A percentile compares a stretch with the other conserved stretches of the same genome.
These are phyloP conservation scores for Adansonia gregorii DNA, from an alignment of 441 rosid genomes.

Conservation along the genomic window DNA sequence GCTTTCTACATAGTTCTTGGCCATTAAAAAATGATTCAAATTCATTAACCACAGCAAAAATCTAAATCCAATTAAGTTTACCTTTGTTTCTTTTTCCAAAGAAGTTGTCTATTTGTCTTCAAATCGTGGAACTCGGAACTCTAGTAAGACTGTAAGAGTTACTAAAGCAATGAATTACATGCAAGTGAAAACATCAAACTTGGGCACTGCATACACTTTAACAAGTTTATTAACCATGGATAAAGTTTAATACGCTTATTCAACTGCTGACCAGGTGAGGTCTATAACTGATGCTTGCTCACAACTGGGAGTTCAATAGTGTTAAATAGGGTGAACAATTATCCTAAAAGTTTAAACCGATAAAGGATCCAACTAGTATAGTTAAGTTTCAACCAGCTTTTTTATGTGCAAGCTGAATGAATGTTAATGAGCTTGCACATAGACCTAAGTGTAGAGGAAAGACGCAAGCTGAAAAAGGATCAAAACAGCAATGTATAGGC, in stretches of 20 bases:
- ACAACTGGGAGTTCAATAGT: background rate
- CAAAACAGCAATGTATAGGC: no score
- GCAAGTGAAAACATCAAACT: background rate
- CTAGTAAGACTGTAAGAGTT: background rate
- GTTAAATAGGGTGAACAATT: no score
- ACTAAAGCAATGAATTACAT: background rate
- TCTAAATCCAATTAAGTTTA: background rate
- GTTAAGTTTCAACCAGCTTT: no score
- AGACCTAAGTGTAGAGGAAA: no score
- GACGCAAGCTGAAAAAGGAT: no score
- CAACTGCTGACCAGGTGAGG: conserved; percentile 86
- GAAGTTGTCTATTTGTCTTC: background rate
- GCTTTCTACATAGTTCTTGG: background rate
- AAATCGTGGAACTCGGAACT: background rate
- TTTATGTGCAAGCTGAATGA: no score
- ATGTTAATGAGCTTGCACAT: no score
- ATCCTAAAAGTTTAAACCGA: no score
- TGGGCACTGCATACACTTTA: background rate
- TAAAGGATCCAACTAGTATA: no score
- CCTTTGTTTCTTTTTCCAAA: background rate
- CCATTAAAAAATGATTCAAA: background rate
- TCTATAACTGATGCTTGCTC: background rate
- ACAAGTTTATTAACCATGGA: conserved; percentile 3
- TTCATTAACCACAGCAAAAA: background rate
- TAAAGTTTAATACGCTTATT: conserved; percentile 54